Conservation (phyloP, 306 rosid species). For the Alnus rubra region DNA sequence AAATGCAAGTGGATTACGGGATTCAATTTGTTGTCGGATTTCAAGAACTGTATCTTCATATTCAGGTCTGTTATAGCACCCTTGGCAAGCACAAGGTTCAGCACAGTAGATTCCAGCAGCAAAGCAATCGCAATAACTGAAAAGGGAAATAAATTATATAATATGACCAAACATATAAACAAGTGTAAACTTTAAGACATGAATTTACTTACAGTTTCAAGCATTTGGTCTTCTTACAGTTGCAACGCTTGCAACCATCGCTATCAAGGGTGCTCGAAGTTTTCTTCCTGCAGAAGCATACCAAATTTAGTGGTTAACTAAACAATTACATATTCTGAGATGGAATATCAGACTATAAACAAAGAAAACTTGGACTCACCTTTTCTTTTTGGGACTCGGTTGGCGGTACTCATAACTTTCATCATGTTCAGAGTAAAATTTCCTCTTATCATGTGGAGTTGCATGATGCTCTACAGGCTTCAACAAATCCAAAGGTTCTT, state of each 20-base stretch:
- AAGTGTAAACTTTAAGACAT: constrained; percentile 1
- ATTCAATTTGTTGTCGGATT: constrained; percentile 42
- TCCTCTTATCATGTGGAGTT: constrained; percentile 34
- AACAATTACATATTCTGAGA: constrained; percentile 10
- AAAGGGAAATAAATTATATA: constrained; percentile 20
- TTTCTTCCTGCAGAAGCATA: constrained; percentile 50
- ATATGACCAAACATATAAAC: not conserved
- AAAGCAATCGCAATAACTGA: constrained; percentile 84
- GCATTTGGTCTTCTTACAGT: constrained; percentile 70
- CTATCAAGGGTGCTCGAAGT: constrained; percentile 26
- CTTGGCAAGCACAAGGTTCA: constrained; percentile 59
- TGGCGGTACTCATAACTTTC: constrained; percentile 32
- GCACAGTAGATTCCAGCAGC: constrained; percentile 53
- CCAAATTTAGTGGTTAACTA: constrained; percentile 17
- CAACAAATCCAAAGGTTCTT: constrained; percentile 16
- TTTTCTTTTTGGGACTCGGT: constrained; percentile 49
- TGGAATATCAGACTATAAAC: not conserved
- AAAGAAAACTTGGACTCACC: constrained; percentile 36
- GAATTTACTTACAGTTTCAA: constrained; percentile 69
- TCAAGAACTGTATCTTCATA: constrained; percentile 45
- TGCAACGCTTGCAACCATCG: constrained; percentile 58
- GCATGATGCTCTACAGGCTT: constrained; percentile 20
- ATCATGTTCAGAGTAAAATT: constrained; percentile 20
- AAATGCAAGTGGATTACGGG: constrained; percentile 74
- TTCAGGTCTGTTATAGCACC: constrained; percentile 60